Conservation (phyloP, 2,329 filamentous ascomycete genomes). For the Stagonosporopsis rhizophila region DNA sequence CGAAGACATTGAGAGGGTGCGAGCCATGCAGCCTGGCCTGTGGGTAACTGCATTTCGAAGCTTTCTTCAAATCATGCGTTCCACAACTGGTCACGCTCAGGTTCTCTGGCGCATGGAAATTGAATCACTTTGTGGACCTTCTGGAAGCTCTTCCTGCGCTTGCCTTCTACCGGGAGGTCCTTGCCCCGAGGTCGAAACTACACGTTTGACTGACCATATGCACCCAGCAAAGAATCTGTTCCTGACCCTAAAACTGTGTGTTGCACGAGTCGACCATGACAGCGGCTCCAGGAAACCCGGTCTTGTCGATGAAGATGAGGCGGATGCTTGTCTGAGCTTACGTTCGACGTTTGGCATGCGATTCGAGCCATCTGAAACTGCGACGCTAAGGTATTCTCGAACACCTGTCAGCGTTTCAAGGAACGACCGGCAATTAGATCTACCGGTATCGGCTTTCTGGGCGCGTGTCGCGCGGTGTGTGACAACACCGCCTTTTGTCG, state of each 20-base stretch:
- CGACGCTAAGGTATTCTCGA: constrained; percentile 26
- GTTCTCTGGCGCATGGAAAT: not conserved
- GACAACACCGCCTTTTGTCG: constrained; percentile 20
- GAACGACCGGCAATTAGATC: constrained; percentile 21
- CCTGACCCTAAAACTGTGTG: constrained; percentile 11
- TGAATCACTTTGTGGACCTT: not conserved
- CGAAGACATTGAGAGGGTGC: not conserved
- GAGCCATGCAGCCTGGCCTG: not conserved
- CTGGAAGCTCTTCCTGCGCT: constrained; percentile 4
- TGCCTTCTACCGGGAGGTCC: constrained; percentile 11
- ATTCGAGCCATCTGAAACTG: constrained; percentile 10
- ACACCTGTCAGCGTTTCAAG: constrained; percentile 33
- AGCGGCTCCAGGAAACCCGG: constrained; percentile 13
- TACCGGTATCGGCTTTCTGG: constrained; percentile 21
- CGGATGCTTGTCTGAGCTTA: constrained; percentile 17
- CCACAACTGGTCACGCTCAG: not conserved
- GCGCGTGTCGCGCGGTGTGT: constrained; percentile 16
- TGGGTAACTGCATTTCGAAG: not conserved
- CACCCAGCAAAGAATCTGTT: constrained; percentile 7
- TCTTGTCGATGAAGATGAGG: constrained; percentile 11
- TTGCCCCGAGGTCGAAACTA: constrained; percentile 12
- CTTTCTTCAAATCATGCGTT: constrained; percentile 4
- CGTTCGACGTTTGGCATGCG: constrained; percentile 10
- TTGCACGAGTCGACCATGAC: constrained; percentile 16
- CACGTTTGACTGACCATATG: constrained; percentile 22